Base-by-base conservation (phyloP, 2,329 filamentous ascomycete species). In the Colletotrichum destructivum region DNA sequence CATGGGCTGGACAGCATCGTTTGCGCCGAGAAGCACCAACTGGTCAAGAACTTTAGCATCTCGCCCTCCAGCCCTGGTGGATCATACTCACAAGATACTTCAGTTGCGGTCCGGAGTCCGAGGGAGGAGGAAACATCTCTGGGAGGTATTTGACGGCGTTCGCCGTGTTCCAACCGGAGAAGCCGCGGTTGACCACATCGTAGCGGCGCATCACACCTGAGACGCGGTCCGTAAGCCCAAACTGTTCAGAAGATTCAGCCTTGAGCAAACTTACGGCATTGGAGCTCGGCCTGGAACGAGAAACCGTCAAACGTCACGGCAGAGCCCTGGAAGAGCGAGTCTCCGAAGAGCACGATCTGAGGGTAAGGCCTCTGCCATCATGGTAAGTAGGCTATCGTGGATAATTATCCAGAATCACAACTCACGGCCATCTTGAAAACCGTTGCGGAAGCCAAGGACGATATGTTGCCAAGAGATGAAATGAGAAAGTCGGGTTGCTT, bases 111-210 rank as follows among this genome's bases (percentile, higher is more conserved):
- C 87, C 88, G 2, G 83, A 80, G 31, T 86, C 81, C 1, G 88
- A 85, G 1, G 90, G 89, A n/a, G 89, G 83, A 2, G 93, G 92
- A 75, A 98, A 90, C 75, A 96, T 88, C 52, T 90, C 83, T 0
- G 92, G 88, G 6, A 98, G 84, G 52, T 93, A 86, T 69, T 89
- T 84, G 69, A 97, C 81, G 13, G 91, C 92, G 80, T 97, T 91
- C 46, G 88, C 86, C 2, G 94, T 95, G 78, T 92, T 97, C 85
- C 96, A 98, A 13, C 96, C 96, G 76, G 90, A 93, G 74, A 97
- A 90, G 6, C 96, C 96, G 55, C 95, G 90, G 81, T 98, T 98
- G 77, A 98, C 85, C 57, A 98, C 90, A 82, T 98, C 96, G 16
- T 96, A 86, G 46, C 91, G 90, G 69, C 96, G 90, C 61, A 90